Conservation (phyloP, 148 eudicot species). For the Cornus suecica region DNA sequence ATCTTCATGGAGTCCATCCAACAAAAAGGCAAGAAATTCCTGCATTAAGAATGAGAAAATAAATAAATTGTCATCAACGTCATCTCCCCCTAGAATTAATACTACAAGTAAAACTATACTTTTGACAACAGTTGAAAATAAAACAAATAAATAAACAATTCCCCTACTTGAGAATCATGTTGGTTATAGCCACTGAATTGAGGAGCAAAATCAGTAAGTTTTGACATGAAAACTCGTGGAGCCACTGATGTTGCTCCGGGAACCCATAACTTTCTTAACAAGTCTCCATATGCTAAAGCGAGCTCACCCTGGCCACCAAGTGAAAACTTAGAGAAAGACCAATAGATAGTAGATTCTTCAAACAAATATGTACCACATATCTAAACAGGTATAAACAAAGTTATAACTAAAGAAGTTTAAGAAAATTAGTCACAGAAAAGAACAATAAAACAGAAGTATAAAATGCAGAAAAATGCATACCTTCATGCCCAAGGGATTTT, state of each 20-base stretch:
- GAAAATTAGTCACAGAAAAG: conserved; percentile 3
- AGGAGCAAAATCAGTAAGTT: conserved; percentile 63
- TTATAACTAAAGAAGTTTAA: not conserved
- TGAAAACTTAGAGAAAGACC: conserved; percentile 4
- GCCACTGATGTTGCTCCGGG: conserved; percentile 51
- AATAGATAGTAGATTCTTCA: not conserved
- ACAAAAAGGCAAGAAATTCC: conserved; percentile 83
- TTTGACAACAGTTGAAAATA: not conserved
- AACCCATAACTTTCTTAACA: conserved; percentile 73
- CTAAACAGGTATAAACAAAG: not conserved
- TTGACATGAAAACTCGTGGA: conserved; percentile 64
- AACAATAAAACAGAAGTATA: not conserved
- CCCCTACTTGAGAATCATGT: conserved; percentile 86
- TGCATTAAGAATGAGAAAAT: conserved; percentile 19
- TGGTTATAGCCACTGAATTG: conserved; percentile 84
- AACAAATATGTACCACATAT: not conserved
- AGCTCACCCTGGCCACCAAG: conserved; percentile 64
- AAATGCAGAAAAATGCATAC: conserved; percentile 39
- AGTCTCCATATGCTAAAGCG: conserved; percentile 77
- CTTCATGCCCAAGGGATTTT: conserved; percentile 73
- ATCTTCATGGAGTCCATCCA: conserved; percentile 95
- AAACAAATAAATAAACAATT: conserved; percentile 1
- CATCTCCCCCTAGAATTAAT: not conserved
- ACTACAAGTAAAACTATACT: conserved; percentile 1
- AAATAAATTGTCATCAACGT: conserved; percentile 4